Conservation (phyloP, 2,329 filamentous ascomycete species). For the Colletotrichum cuscutae region DNA sequence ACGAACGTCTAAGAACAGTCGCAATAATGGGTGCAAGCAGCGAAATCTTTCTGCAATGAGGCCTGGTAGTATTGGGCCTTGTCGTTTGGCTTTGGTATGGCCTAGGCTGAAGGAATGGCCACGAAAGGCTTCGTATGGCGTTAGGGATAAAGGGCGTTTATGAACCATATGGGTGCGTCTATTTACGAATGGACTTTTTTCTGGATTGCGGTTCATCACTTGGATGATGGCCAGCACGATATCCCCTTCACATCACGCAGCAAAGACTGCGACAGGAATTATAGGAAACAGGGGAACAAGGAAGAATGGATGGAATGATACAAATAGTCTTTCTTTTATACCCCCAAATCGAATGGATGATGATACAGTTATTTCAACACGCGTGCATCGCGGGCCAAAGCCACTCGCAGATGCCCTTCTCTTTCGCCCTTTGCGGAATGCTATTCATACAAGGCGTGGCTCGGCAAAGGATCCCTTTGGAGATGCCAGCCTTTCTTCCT, state of each 20-base stretch:
- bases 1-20: slow-evolving; percentile 15
- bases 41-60: not conserved
- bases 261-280: not conserved
- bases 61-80: not conserved
- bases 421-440: not conserved
- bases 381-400: not conserved
- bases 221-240: slow-evolving; percentile 5
- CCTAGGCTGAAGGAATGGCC: not conserved
- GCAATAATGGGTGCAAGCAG: not conserved
- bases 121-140: slow-evolving; percentile 7
- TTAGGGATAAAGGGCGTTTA: slow-evolving; percentile 5
- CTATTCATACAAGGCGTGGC: not conserved
- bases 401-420: not conserved
- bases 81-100: not conserved
- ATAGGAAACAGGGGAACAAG: not conserved
- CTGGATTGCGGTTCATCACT: not conserved
- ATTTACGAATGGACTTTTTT: not conserved
- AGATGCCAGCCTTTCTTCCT: not conserved
- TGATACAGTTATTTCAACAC: slow-evolving; percentile 8
- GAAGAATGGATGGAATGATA: slow-evolving; percentile 7
- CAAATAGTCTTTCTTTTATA: slow-evolving; percentile 35
- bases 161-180: not conserved
- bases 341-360: slow-evolving; percentile 23
- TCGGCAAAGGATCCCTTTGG: not conserved
- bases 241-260: slow-evolving; percentile 2